Evolutionary conservation across 2,329 filamentous ascomycete species (phyloP), one percentile per base, ranked within the genome.

Genomic region (Pseudomassariella vexata): DNA sequence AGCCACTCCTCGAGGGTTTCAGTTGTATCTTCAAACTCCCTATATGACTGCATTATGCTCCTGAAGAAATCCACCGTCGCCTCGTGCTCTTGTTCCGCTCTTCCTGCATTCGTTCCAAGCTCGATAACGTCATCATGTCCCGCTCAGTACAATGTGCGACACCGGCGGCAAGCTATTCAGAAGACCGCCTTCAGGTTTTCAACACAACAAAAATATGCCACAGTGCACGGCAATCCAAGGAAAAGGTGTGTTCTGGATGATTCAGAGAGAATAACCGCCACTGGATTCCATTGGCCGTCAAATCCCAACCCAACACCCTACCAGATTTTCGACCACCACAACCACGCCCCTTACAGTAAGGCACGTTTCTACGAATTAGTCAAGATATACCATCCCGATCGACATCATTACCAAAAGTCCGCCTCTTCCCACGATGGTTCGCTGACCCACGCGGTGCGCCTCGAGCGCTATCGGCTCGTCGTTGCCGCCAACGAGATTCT

Each of bases 331-430:
- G 68, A 73, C 39, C 48, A 57, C 32, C 57, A 60, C 19, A 73
- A 64, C 45, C 65, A 66, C 36, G 78, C 76, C 10, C 73, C 78
- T 2, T 96, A 98, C 58, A 81, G 76, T 40, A 96, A 98, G 60
- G 63, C 70, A 25, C 78, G 78, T 38, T 98, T 88, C 69, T 92
- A 94, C 59, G 75, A 90, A 51, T 76, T 98, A 32, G 92, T 94
- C 36, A 98, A 96, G 65, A 68, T 94, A 28, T 98, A 98, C 63
- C 92, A 98, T 53, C 92, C 92, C 0, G 92, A 98, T 57, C 76
- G 74, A 37, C 66, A 62, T 39, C 56, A 62, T 37, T 57, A 64
- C 9, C 9, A 19, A 5, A 15, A 11, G 11, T 10, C 25, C 10
- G 12, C 25, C 38, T 54, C 65, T 32, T 56, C 53, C 11, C 42